These are phyloP conservation scores for Fusarium albosuccineum DNA, from an alignment of 2,329 filamentous ascomycete genomes.

Conservation along the genomic window DNA sequence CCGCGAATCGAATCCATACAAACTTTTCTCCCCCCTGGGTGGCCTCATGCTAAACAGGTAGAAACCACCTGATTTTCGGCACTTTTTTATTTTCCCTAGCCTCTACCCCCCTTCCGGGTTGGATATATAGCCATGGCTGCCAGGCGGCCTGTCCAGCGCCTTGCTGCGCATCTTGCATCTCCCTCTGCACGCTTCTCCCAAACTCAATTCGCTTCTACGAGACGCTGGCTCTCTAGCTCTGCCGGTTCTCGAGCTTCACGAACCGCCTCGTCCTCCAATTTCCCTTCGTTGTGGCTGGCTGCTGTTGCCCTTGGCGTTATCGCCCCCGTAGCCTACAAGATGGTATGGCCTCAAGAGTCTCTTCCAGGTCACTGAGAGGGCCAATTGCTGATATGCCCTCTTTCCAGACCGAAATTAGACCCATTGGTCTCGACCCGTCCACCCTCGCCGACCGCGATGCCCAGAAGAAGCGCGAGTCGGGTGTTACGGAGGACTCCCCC, in stretches of 20 bases:
- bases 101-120: constrained; percentile 16
- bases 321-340: constrained; percentile 68
- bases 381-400: constrained; percentile 30
- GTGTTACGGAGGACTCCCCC: constrained; percentile 80
- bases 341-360: constrained; percentile 58
- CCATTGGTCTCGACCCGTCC: constrained; percentile 68
- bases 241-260: constrained; percentile 36
- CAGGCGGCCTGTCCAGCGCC: constrained; percentile 47
- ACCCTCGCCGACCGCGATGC: constrained; percentile 89
- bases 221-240: constrained; percentile 46
- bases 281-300: constrained; percentile 48
- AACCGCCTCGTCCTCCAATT: constrained; percentile 34
- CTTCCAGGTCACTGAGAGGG: not conserved
- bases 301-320: constrained; percentile 64
- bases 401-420: constrained; percentile 57
- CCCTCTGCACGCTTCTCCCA: constrained; percentile 40
- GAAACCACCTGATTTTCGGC: constrained; percentile 42
- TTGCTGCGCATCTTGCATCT: constrained; percentile 48
- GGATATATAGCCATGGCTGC: constrained; percentile 50
- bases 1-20: constrained; percentile 20
- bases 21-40: constrained; percentile 30
- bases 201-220: constrained; percentile 46
- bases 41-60: constrained; percentile 39
- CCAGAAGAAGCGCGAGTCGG: constrained; percentile 78
- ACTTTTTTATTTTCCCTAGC: constrained; percentile 26